Base-by-base conservation (phyloP, 2,329 filamentous ascomycete species). In the Fusarium sp. region DNA sequence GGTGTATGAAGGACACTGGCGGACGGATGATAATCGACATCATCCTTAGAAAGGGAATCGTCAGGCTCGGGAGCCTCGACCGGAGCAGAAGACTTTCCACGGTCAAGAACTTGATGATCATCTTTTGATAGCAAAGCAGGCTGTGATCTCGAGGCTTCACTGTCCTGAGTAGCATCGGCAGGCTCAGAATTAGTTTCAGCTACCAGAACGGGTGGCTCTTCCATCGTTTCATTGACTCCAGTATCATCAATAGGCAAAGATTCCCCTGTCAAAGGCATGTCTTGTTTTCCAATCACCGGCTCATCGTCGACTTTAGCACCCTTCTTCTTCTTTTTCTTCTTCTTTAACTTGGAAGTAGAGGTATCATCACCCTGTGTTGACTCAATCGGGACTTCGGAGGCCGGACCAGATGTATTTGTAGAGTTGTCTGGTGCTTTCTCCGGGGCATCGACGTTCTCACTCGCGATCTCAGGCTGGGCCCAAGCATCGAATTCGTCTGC, bases 241-340 rank as follows among this genome's bases (percentile, higher is more conserved):
- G 50, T 27, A 18, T 67, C 33, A 20, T n/a, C 37, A 18, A 32
- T 27, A 8, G 48, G 40, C 27, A 52, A 33, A 40, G 59, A 23
- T 30, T 62, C 55, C 11, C 62, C 71, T n/a, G 40, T 48, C 6
- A 27, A 13, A 23, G 48, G 48, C n/a, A 44, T 38, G n/a, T 62
- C 59, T 26, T 50, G 66, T n/a, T 53, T 60, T 26, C 73, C 67
- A 40, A 48, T 46, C 41, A 52, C 44, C 26, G 40, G 26, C 26
- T 64, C 35, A 14, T 72, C 73, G 30, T 71, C 67, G 15, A 53
- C 35, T 26, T 66, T 76, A 15, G 33, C 33, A 23, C 60, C 60
- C 61, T 77, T 77, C 70, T 74, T 76, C 68, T 77, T 78, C 46
- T 78, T 78, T 38, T 77, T 76, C 50, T 77, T 77, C 56, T 77